Base-by-base conservation (phyloP, 768 basidiomycete species). In the Termitomyces sp. region DNA sequence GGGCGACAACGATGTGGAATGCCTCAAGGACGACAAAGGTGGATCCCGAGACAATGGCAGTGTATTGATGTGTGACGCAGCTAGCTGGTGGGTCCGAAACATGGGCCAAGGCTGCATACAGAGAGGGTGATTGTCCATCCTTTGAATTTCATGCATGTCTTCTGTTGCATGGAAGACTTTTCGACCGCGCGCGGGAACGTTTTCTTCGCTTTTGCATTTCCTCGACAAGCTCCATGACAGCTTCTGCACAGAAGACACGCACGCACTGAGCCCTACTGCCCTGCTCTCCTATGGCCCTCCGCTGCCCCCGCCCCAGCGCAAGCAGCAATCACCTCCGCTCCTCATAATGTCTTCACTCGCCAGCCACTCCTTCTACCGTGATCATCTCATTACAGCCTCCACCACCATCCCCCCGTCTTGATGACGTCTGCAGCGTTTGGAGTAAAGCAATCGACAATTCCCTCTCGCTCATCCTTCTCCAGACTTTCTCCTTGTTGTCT, bases 401-500 rank as follows among this genome's bases (percentile, higher is more conserved):
- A 71, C 75, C 22, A 78, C 73, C 37, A 61, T 71, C 34, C 64
- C 66, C 34, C 41, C 61, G 10, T 39, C 67, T 3, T n/a, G n/a
- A n/a, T n/a, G n/a, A n/a, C n/a, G n/a, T n/a, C n/a, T n/a, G n/a
- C n/a, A n/a, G n/a, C n/a, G n/a, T n/a, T n/a, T n/a, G n/a, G n/a
- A n/a, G n/a, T n/a, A n/a, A n/a, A n/a, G 14, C 56, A 5, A 8
- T 50, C 20, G 79, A 77, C 62, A 74, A 82, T 39, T 70, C 76
- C 2, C 68, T 88, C n/a, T 80, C 81, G 42, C 68, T 84, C 49
- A 68, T 89, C 18, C 73, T 92, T 44, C 81, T 91, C 84, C 87
- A 2, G 96, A 98, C 69, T 92, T 96, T 68, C 75, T 97, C 24
- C 88, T 90, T 66, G 94, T 98, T 54, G 79, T 99, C 41, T 94